Percentiles rank a stretch among this genome's conserved stretches.
Conservation (phyloP, 192 early-diverging fungal species). For the Ambispora gerdemannii region DNA sequence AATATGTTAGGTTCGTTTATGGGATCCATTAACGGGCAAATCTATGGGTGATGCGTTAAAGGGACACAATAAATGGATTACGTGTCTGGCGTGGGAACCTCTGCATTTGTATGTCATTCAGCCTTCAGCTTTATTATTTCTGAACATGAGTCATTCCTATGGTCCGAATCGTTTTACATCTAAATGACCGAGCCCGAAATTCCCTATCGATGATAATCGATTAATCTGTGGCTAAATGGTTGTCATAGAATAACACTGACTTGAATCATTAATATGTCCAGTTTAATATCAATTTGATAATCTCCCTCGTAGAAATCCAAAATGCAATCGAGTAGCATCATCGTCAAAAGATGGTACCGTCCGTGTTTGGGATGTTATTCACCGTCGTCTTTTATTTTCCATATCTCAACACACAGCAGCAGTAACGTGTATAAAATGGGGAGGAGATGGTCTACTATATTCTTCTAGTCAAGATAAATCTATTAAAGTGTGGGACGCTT, state of each 20-base stretch:
- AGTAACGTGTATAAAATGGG: constrained; percentile 95
- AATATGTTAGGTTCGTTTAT: constrained; percentile 58
- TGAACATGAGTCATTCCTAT: no score
- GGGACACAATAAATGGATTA: constrained; percentile 89
- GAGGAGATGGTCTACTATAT: constrained; percentile 92
- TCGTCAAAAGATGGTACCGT: constrained; percentile 94
- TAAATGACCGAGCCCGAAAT: no score
- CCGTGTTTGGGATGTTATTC: constrained; percentile 87
- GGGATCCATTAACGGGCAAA: constrained; percentile 87
- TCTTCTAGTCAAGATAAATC: constrained; percentile 90
- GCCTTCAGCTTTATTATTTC: no score
- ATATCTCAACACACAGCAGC: constrained; percentile 89
- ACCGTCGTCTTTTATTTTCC: constrained; percentile 69
- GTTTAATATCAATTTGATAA: not conserved
- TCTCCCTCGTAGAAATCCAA: constrained; percentile 53
- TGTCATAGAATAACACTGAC: no score
- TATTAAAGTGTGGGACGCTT: constrained; percentile 90
- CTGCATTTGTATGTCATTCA: constrained; percentile 75
- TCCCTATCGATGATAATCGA: no score
- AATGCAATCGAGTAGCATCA: constrained; percentile 77
- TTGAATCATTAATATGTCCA: no score
- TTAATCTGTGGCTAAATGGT: no score
- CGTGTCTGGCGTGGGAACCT: constrained; percentile 91
- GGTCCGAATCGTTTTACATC: not conserved
- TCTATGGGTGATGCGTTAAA: constrained; percentile 70